Percentiles rank a stretch among this genome's conserved stretches.
Conservation (phyloP, 2,329 filamentous ascomycete genomes). For the Ophiostoma perfectum region DNA sequence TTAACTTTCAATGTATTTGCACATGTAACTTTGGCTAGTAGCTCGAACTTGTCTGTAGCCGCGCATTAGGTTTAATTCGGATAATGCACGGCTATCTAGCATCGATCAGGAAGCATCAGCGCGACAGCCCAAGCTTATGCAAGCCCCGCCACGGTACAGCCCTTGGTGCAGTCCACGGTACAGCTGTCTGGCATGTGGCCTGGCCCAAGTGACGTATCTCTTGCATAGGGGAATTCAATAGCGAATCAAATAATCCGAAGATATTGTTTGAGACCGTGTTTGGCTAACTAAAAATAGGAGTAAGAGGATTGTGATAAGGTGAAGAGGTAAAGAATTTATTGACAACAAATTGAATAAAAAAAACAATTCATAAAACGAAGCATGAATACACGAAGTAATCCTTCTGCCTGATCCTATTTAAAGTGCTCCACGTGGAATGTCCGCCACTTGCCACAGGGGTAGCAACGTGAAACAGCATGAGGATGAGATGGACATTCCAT, state of each 20-base stretch:
- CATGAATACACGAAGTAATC: background rate
- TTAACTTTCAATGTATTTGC: no score
- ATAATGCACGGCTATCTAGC: no score
- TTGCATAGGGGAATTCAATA: background rate
- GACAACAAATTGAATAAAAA: background rate
- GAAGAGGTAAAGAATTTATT: background rate
- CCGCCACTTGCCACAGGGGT: background rate
- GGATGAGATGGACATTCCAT: background rate
- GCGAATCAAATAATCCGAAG: background rate
- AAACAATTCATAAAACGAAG: background rate
- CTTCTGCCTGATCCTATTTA: conserved; percentile 9
- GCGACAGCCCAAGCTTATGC: no score
- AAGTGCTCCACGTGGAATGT: conserved; percentile 5
- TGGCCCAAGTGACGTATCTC: no score
- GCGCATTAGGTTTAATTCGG: no score
- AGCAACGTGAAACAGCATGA: conserved; percentile 1
- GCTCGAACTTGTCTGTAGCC: no score
- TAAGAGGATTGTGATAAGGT: background rate
- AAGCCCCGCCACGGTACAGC: no score
- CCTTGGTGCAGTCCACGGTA: no score
- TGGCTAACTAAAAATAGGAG: no score
- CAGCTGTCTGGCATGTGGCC: no score
- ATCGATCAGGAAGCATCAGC: no score
- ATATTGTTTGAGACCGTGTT: background rate
- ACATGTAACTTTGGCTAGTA: no score